phyloP scores from a whole-genome alignment of 2,329 filamentous ascomycete species.

The Fusarium bulbicola region DNA sequence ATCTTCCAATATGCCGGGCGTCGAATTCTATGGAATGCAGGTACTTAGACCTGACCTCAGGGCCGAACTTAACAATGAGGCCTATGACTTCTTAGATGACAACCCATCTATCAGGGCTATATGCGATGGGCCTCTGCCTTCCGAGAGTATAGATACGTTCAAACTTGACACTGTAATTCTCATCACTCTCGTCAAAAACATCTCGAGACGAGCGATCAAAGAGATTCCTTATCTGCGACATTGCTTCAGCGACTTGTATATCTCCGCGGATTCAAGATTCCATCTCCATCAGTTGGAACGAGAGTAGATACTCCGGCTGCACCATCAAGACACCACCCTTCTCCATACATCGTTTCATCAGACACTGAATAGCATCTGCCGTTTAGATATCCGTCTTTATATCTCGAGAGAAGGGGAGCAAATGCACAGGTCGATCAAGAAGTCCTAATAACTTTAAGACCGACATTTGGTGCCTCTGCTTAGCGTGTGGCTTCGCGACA shows the following conservation, averaged over 20 bases:
- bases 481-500: conserved; percentile 67
- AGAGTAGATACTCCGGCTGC: conserved; percentile 72
- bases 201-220: conserved; percentile 59
- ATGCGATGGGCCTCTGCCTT: conserved; percentile 58
- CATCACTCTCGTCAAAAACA: conserved; percentile 72
- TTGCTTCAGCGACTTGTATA: conserved; percentile 46
- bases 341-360: conserved; percentile 58
- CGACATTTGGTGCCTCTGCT: conserved; percentile 61
- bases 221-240: conserved; percentile 55
- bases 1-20: conserved; percentile 46
- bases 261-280: conserved; percentile 54
- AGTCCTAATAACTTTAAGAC: conserved; percentile 60
- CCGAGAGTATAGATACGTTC: conserved; percentile 73
- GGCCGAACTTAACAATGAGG: conserved; percentile 49
- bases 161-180: conserved; percentile 68
- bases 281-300: conserved; percentile 69
- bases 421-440: conserved; percentile 61
- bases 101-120: conserved; percentile 64
- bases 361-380: conserved; percentile 47
- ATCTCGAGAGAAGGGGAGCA: conserved; percentile 67
- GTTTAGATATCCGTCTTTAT: conserved; percentile 47
- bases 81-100: conserved; percentile 63
- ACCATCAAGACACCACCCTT: conserved; percentile 65
- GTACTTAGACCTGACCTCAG: conserved; percentile 41
- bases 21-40: conserved; percentile 55